Evolutionary conservation across 2,329 filamentous ascomycete species (phyloP).

Genomic region (Scleromitrula shiraiana): DNA sequence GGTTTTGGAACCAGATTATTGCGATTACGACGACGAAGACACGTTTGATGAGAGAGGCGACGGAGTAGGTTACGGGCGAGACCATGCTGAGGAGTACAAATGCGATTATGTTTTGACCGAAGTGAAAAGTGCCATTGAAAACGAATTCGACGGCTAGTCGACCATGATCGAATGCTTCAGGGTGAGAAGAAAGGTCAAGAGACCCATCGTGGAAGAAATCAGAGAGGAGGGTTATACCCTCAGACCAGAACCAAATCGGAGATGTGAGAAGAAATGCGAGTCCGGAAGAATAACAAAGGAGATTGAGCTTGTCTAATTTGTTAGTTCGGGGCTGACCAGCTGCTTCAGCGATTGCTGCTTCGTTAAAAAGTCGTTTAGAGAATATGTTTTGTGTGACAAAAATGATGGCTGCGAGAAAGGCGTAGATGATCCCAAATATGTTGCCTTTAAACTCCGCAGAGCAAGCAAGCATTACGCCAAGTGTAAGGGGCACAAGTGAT

Average conservation of each 20-base stretch:
- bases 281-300: conserved; percentile 94
- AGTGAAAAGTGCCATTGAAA: conserved; percentile 96
- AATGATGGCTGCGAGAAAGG: conserved; percentile 81
- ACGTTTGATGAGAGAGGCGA: conserved; percentile 91
- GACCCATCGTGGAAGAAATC: conserved; percentile 79
- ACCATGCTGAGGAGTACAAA: conserved; percentile 90
- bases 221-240: conserved; percentile 68
- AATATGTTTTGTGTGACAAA: conserved; percentile 99
- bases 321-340: conserved; percentile 58
- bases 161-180: conserved; percentile 64
- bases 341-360: conserved; percentile 75
- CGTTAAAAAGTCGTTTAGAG: conserved; percentile 95
- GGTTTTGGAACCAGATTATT: conserved; percentile 91
- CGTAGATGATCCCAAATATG: conserved; percentile 80
- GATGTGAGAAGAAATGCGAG: conserved; percentile 81
- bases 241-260: conserved; percentile 89
- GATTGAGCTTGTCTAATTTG: conserved; percentile 93
- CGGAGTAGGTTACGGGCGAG: conserved; percentile 93
- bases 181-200: conserved; percentile 52
- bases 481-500: conserved; percentile 80
- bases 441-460: conserved; percentile 87
- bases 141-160: conserved; percentile 75
- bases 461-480: conserved; percentile 94
- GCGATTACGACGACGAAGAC: conserved; percentile 95
- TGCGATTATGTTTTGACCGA: conserved; percentile 90